These are phyloP conservation scores for Erucastrum elatum DNA, from an alignment of 345 rosid species.

Conservation along the genomic window DNA sequence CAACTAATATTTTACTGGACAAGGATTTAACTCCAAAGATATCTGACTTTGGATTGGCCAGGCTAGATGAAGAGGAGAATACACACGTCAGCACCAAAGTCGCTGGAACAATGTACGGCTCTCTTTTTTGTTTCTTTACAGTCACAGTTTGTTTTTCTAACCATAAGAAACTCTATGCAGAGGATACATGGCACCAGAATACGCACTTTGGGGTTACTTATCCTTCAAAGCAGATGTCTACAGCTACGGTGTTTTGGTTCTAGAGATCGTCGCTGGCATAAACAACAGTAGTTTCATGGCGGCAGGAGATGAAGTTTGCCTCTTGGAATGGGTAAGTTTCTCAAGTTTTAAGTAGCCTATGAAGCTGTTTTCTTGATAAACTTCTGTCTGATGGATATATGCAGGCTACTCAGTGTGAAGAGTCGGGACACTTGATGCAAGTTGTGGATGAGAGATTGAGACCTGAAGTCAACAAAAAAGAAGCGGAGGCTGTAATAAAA, in stretches of 20 bases:
- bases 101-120: constrained; percentile 61
- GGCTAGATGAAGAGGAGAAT: constrained; percentile 55
- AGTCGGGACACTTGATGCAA: constrained; percentile 43
- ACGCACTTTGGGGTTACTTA: constrained; percentile 64
- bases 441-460: constrained; percentile 50
- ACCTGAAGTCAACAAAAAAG: constrained; percentile 42
- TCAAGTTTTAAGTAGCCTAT: neutral
- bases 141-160: constrained; percentile 17
- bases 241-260: constrained; percentile 58
- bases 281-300: constrained; percentile 49
- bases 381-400: neutral
- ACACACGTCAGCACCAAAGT: constrained; percentile 63
- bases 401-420: constrained; percentile 50
- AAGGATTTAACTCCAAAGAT: constrained; percentile 53
- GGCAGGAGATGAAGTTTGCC: constrained; percentile 43
- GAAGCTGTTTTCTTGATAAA: neutral
- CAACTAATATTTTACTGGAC: constrained; percentile 58
- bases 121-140: neutral
- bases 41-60: constrained; percentile 69
- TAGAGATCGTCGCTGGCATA: constrained; percentile 59
- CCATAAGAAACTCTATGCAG: constrained; percentile 29
- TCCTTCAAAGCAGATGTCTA: constrained; percentile 66
- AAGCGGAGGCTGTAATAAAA: constrained; percentile 47
- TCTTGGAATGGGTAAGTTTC: constrained; percentile 55
- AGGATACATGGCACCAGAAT: constrained; percentile 71